Conservation (phyloP, 2,329 filamentous ascomycete species). For the Phaeosphaeriaceae sp. region DNA sequence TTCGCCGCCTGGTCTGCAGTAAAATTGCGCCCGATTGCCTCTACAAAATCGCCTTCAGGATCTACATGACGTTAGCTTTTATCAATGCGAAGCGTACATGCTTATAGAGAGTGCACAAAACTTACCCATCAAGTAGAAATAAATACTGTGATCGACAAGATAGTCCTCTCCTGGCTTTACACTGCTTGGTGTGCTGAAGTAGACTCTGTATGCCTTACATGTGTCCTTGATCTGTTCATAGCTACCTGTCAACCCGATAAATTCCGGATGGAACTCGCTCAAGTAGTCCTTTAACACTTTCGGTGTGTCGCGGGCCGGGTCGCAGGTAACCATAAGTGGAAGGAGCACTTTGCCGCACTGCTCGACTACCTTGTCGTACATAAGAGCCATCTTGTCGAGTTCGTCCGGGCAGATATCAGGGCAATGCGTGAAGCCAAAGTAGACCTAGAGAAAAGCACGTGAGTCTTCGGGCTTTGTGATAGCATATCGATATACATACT, state of each 20-base stretch:
- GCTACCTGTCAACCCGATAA: conserved; percentile 88
- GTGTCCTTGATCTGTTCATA: conserved; percentile 93
- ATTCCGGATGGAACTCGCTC: conserved; percentile 83
- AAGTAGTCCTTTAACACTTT: conserved; percentile 85
- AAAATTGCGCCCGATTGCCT: conserved; percentile 93
- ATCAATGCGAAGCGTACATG: neutral
- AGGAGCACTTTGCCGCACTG: conserved; percentile 62
- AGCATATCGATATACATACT: conserved; percentile 55
- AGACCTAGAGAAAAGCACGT: conserved; percentile 65
- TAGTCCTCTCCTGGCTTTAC: conserved; percentile 96
- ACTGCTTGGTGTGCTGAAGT: conserved; percentile 89
- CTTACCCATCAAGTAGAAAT: conserved; percentile 95
- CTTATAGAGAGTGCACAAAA: too few species aligned
- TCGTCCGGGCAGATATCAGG: conserved; percentile 99
- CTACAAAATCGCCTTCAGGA: conserved; percentile 96
- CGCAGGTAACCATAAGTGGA: conserved; percentile 93
- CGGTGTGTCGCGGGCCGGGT: conserved; percentile 89
- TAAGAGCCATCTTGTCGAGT: conserved; percentile 98
- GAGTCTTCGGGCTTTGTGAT: conserved; percentile 1
- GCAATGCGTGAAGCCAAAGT: conserved; percentile 98
- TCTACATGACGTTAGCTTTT: conserved; percentile 60
- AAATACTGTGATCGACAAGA: conserved; percentile 97
- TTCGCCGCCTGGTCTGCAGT: conserved; percentile 84
- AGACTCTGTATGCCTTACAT: conserved; percentile 95
- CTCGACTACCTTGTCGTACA: conserved; percentile 74